Base-by-base conservation (phyloP, 192 early-diverging fungal genomes). In the Podila clonocystis region DNA sequence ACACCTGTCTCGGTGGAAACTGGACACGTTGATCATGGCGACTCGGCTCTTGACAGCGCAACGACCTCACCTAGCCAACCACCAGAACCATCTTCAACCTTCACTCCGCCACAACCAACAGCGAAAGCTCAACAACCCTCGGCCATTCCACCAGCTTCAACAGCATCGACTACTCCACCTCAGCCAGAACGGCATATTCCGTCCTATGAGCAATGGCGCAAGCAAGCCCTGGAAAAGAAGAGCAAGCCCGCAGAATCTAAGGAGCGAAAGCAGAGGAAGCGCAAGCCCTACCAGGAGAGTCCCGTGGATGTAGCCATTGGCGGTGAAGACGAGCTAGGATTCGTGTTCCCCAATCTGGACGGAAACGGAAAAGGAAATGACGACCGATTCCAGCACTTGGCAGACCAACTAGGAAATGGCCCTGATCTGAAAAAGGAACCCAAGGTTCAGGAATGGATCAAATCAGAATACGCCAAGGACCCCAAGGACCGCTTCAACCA, bases 401-500 rank as follows among this genome's bases (percentile, higher is more conserved):
- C 65, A 4, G 65, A 70, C 49, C 67, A 70, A 41, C 65, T 74
- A 11, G 73, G 72, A 26, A 67, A 68, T 15, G 68, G 72, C 6
- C 80, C 72, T 29, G 68, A 75, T 48, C 29, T 74, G 29, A 74
- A 67, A 17, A 70, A 64, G 36, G 33, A n/a, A 15, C 17, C 28
- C 12, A 19, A 22, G 22, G 11, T 22, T 30, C 36, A 30, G 28
- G 33, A 75, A 31, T 74, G 68, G 69, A 83, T 72, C 65, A 83
- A 83, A 58, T 66, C 73, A 17, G 70, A 83, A 12, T 75, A 74
- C 24, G 73, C 88, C 57, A 92, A 89, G 62, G 82, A 87, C 3
- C 83, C 91, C 24, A 96, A 95, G 59, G 94, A 95, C 64, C 85
- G 94, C n/a, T 97, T 97, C 84, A 99, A 99, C 82, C 96, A 94